These are phyloP conservation scores for Zopfochytrium polystomum DNA, from an alignment of 371 early-diverging fungal species.

Conservation along the genomic window DNA sequence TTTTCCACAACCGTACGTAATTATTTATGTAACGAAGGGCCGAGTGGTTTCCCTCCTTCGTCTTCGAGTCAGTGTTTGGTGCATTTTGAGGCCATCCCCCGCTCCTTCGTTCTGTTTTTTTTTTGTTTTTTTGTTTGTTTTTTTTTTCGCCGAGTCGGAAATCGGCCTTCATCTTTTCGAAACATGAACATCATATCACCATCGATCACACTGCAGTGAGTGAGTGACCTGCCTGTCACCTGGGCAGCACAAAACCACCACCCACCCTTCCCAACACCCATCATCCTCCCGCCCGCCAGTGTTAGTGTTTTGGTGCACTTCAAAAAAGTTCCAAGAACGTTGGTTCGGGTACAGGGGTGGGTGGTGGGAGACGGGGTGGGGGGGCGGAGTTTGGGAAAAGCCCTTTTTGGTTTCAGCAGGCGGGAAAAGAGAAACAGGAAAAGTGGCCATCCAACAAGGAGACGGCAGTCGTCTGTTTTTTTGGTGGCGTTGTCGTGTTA, in stretches of 20 bases:
- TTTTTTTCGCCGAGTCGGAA: neutral
- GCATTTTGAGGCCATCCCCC: neutral
- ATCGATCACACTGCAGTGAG: neutral
- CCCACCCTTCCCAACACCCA: neutral
- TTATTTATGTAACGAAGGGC: too few species aligned
- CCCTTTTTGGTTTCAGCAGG: too few species aligned
- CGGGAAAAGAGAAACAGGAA: too few species aligned
- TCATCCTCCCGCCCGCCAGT: neutral
- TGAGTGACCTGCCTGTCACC: neutral
- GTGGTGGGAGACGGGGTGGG: too few species aligned
- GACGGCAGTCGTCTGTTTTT: too few species aligned
- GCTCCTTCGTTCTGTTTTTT: neutral
- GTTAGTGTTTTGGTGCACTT: too few species aligned
- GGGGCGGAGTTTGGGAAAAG: too few species aligned
- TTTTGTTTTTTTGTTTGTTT: neutral
- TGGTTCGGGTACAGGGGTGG: too few species aligned
- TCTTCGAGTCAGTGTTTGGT: conserved; percentile 2
- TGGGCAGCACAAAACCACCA: neutral
- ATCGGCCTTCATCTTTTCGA: neutral
- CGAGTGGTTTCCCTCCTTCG: conserved; percentile 4
- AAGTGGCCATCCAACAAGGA: too few species aligned
- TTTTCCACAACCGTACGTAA: too few species aligned
- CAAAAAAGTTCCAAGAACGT: too few species aligned
- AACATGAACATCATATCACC: neutral
- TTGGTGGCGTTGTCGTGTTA: too few species aligned